A percentile compares a stretch with the other conserved stretches of the same genome.
Conservation (phyloP, 805 yeast species). For the Saccharomyces mikatae region DNA sequence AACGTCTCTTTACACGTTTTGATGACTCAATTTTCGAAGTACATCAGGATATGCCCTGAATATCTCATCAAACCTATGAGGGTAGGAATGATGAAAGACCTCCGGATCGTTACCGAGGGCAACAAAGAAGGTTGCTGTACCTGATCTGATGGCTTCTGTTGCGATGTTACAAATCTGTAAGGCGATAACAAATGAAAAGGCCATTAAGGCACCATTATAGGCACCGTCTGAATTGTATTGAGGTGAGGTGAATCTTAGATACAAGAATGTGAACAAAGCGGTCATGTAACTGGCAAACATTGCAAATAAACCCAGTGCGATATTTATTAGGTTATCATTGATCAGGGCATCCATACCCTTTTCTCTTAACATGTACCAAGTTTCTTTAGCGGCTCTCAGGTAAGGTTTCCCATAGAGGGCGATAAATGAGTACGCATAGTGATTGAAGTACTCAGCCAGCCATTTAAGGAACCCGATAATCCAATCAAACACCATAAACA, state of each 20-base stretch:
- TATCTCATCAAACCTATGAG: constrained; percentile 56
- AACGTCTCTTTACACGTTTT: constrained; percentile 15
- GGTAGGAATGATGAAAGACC: constrained; percentile 64
- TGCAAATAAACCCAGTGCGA: constrained; percentile 71
- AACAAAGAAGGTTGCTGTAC: constrained; percentile 75
- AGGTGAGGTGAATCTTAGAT: constrained; percentile 60
- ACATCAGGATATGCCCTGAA: constrained; percentile 64
- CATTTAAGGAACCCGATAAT: constrained; percentile 63
- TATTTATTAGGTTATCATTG: constrained; percentile 73
- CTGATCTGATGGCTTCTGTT: constrained; percentile 68
- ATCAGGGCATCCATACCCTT: constrained; percentile 81
- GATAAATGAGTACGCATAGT: constrained; percentile 79
- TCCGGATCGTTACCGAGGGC: constrained; percentile 83
- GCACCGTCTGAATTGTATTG: constrained; percentile 50
- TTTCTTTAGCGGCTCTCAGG: constrained; percentile 66
- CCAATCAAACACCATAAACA: constrained; percentile 48
- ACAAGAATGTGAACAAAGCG: constrained; percentile 55
- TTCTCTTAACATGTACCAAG: constrained; percentile 67
- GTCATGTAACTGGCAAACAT: constrained; percentile 63
- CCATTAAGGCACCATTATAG: constrained; percentile 65
- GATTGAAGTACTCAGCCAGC: constrained; percentile 79
- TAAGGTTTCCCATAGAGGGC: constrained; percentile 83
- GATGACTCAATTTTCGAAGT: constrained; percentile 41
- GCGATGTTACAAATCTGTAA: constrained; percentile 69
- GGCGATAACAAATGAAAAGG: constrained; percentile 64